Evolutionary conservation across 768 basidiomycete genomes (phyloP).

Genomic region (Leccinum subgranulosum): DNA sequence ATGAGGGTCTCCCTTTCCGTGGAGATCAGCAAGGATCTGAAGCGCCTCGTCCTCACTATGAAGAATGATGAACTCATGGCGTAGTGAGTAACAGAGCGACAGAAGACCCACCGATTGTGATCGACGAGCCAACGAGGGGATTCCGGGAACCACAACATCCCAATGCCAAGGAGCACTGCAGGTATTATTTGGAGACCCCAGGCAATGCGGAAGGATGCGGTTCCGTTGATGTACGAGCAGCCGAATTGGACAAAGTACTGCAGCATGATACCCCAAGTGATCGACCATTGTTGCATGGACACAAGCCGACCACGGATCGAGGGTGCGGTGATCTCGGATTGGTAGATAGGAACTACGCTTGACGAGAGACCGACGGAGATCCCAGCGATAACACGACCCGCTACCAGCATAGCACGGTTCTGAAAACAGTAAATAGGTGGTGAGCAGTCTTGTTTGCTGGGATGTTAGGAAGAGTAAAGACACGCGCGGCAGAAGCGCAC

Average conservation of each 20-base stretch:
- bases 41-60: slow-evolving; percentile 53
- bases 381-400: slow-evolving; percentile 66
- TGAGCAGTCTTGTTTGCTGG: background rate
- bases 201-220: slow-evolving; percentile 74
- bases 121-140: slow-evolving; percentile 74
- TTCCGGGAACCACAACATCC: slow-evolving; percentile 69
- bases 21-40: slow-evolving; percentile 71
- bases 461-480: background rate
- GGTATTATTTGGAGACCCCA: slow-evolving; percentile 82
- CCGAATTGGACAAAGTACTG: slow-evolving; percentile 78
- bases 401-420: slow-evolving; percentile 75
- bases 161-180: slow-evolving; percentile 61
- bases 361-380: slow-evolving; percentile 65
- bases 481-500: slow-evolving; percentile 48
- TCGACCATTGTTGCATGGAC: slow-evolving; percentile 77
- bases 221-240: slow-evolving; percentile 63
- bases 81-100: background rate
- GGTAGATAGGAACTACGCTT: slow-evolving; percentile 69
- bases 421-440: slow-evolving; percentile 16
- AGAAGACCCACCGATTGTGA: slow-evolving; percentile 41
- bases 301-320: slow-evolving; percentile 73
- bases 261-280: slow-evolving; percentile 75
- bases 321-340: slow-evolving; percentile 71
- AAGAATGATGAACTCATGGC: background rate
- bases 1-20: slow-evolving; percentile 55